Evolutionary conservation across 108 stramenopile species (phyloP).

Genomic region (Cyclotella kingstonii): DNA sequence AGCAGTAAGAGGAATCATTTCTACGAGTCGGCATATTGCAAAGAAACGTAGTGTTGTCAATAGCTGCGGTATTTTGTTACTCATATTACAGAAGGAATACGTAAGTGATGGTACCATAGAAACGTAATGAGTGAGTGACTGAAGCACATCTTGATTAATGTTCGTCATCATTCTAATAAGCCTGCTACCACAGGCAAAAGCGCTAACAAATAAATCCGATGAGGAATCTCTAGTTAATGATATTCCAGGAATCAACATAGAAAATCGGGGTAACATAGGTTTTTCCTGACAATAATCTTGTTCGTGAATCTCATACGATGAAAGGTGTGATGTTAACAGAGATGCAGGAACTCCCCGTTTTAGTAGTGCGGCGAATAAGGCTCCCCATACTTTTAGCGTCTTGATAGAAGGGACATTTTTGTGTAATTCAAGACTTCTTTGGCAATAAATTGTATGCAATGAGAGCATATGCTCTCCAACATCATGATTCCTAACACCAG

Average conservation of each 20-base stretch:
- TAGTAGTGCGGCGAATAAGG: conserved; percentile 32
- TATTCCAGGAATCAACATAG: conserved; percentile 22
- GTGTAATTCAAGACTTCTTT: conserved; percentile 22
- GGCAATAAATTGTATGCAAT: conserved; percentile 26
- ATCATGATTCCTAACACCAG: conserved; percentile 28
- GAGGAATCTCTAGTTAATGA: conserved; percentile 29
- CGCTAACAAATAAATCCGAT: conserved; percentile 16
- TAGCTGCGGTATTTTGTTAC: neutral
- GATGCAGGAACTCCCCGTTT: conserved; percentile 38
- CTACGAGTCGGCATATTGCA: conserved; percentile 27
- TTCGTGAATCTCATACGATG: conserved; percentile 39
- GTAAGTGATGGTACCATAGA: conserved; percentile 1
- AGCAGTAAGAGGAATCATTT: conserved; percentile 5
- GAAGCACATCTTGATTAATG: conserved; percentile 7
- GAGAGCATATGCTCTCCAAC: conserved; percentile 26
- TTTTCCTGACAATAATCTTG: neutral
- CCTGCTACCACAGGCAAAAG: conserved; percentile 23
- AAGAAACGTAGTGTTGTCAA: conserved; percentile 4
- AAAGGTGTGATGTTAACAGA: conserved; percentile 21
- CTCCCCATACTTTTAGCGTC: conserved; percentile 42
- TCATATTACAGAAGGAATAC: too few species aligned
- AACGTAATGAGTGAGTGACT: neutral
- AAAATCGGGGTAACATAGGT: conserved; percentile 2
- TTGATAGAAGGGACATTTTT: conserved; percentile 36
- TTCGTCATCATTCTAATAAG: conserved; percentile 24